Evolutionary conservation across 2,329 filamentous ascomycete species (phyloP).

Genomic region (Fusarium tanahbumbuense): DNA sequence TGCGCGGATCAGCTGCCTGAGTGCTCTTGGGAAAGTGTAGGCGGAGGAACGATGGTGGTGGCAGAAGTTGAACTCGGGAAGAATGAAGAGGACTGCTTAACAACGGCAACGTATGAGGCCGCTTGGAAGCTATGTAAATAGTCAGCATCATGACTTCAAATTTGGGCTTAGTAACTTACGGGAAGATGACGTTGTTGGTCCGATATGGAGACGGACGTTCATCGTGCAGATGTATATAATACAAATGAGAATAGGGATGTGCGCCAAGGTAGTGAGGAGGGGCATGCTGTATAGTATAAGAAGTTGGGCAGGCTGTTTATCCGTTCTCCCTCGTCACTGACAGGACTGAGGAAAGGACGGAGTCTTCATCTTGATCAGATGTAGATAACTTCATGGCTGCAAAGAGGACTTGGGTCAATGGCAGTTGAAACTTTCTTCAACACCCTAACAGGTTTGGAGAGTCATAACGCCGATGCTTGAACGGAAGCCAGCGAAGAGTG

Average conservation of each 20-base stretch:
- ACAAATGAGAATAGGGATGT: background rate
- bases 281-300: background rate
- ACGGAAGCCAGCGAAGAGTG: background rate
- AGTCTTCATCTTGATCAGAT: background rate
- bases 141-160: background rate
- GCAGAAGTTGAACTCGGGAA: background rate
- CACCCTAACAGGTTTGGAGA: background rate
- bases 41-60: background rate
- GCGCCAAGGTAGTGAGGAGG: background rate
- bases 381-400: background rate
- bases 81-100: background rate
- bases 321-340: background rate
- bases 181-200: background rate
- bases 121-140: background rate
- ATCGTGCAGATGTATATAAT: background rate
- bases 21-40: background rate
- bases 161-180: background rate
- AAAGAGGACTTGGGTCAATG: background rate
- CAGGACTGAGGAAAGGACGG: background rate
- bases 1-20: background rate
- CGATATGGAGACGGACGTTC: background rate
- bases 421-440: background rate
- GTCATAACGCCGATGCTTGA: background rate
- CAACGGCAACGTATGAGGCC: background rate
- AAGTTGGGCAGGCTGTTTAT: accelerated